These are phyloP conservation scores for Pyrenopolyporus hunteri DNA, from an alignment of 495 filamentous ascomycete species.

Conservation along the genomic window DNA sequence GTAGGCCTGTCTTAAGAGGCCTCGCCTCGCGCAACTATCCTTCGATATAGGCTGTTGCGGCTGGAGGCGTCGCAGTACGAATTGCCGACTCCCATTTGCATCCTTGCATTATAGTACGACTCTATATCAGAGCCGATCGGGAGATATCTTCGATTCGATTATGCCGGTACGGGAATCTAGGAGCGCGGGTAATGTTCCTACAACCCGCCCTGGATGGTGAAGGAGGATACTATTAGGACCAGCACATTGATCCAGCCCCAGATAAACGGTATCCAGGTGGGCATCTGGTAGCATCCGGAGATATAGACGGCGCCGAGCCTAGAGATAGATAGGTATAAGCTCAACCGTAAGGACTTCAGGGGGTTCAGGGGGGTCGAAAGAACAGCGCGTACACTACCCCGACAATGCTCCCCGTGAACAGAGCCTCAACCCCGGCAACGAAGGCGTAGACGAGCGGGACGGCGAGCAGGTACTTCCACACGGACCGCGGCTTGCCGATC, in stretches of 20 bases:
- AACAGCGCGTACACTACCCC: slow-evolving; percentile 79
- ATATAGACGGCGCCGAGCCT: slow-evolving; percentile 89
- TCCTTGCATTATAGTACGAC: background rate
- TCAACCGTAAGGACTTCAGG: slow-evolving; percentile 30
- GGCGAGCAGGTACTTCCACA: slow-evolving; percentile 77
- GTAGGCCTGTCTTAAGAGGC: no score
- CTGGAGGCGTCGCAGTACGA: background rate
- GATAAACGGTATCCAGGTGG: slow-evolving; percentile 94
- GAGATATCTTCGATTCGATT: background rate
- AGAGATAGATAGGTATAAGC: slow-evolving; percentile 18
- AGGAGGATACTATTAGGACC: slow-evolving; percentile 89
- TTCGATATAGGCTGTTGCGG: background rate
- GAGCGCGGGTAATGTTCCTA: slow-evolving; percentile 49
- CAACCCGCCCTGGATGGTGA: slow-evolving; percentile 92
- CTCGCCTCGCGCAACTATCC: background rate
- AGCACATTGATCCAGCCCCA: slow-evolving; percentile 93
- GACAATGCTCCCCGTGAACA: slow-evolving; percentile 87
- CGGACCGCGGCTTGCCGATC: slow-evolving; percentile 57
- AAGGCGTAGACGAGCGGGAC: slow-evolving; percentile 77
- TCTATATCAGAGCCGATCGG: background rate
- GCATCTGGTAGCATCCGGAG: slow-evolving; percentile 89
- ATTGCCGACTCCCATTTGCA: background rate
- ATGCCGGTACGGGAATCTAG: background rate
- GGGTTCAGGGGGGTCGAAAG: background rate
- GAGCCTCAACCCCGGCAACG: slow-evolving; percentile 78